Evolutionary conservation across 1,139 yeast genomes (phyloP), one percentile per base, ranked within the genome.

Genomic region (Geotrichum europaeum): DNA sequence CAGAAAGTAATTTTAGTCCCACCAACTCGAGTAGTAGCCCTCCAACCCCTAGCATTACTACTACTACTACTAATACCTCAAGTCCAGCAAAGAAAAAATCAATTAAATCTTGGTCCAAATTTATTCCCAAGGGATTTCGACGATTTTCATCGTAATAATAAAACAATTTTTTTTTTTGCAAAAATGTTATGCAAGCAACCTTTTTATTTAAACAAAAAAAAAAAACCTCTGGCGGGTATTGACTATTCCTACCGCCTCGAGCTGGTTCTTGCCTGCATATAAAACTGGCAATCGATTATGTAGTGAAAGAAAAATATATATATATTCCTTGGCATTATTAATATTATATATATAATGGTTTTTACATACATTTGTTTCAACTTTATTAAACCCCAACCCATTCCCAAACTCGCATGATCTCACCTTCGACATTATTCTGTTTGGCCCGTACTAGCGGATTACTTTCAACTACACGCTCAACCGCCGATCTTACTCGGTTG

Each of bases 401-500:
- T 70, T 89, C 90, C 96, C 96, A 90, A 40, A 89, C 90, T 69
- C 85, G 84, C 84, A 87, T 84, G 63, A 90, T 87, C 67, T 90
- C 97, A 4, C 97, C 97, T 67, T 86, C 89, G 51, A 85, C 78
- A 70, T 91, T 97, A 64, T 83, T 74, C 63, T 85, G 81, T 56
- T 83, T 79, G 3, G 62, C 58, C 24, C 64, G 56, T 15, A 90
- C 82, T 66, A 86, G 86, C 43, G 86, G 75, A 68, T 89, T 87
- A 59, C 76, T 74, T 68, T 91, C 97, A 12, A 94, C 81, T 55
- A 76, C 78, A 49, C 74, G 73, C 57, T 80, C 78, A 1, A 91
- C 86, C 53, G 76, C 77, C 7, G 73, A 73, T 97, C 98, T 91
- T 30, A 87, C 69, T 51, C 75, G 69, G 61, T 81, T 79, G 62